phyloP scores from a whole-genome alignment of 805 yeast species.

The Nakazawaea ambrosiae region DNA sequence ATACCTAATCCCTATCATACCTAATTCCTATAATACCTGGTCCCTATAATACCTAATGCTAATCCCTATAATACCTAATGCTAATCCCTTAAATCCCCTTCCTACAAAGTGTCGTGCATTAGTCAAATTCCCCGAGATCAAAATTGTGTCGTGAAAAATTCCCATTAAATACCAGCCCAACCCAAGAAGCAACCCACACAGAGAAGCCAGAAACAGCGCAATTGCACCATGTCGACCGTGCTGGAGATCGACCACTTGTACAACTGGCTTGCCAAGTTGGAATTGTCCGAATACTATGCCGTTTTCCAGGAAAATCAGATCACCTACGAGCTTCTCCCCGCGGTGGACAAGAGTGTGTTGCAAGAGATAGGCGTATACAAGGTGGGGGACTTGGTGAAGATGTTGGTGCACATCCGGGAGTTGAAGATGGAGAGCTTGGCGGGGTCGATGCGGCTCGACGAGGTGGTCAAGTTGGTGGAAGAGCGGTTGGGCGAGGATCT shows the following conservation, averaged over 20 bases:
- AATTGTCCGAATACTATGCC: slow-evolving; percentile 6
- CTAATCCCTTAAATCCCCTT: no score
- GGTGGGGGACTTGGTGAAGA: slow-evolving; percentile 76
- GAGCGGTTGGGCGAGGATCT: neutral
- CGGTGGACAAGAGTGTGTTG: slow-evolving; percentile 56
- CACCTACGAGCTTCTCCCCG: slow-evolving; percentile 47
- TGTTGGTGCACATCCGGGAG: slow-evolving; percentile 51
- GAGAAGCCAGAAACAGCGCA: neutral
- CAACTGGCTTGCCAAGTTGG: slow-evolving; percentile 7
- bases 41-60: no score
- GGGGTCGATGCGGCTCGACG: neutral
- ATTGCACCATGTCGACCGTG: neutral
- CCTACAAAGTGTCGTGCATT: no score
- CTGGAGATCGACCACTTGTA: slow-evolving; percentile 7
- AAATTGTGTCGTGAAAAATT: no score
- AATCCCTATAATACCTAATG: no score
- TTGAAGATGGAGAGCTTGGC: slow-evolving; percentile 24
- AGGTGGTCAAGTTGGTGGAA: neutral
- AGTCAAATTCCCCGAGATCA: no score
- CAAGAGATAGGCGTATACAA: slow-evolving; percentile 67
- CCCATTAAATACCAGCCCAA: no score
- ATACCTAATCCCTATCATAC: no score
- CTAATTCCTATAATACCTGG: no score
- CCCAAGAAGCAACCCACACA: no score
- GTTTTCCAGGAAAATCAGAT: slow-evolving; percentile 38